Conservation (phyloP, 192 early-diverging fungal species). For the Phycomyces nitens region DNA sequence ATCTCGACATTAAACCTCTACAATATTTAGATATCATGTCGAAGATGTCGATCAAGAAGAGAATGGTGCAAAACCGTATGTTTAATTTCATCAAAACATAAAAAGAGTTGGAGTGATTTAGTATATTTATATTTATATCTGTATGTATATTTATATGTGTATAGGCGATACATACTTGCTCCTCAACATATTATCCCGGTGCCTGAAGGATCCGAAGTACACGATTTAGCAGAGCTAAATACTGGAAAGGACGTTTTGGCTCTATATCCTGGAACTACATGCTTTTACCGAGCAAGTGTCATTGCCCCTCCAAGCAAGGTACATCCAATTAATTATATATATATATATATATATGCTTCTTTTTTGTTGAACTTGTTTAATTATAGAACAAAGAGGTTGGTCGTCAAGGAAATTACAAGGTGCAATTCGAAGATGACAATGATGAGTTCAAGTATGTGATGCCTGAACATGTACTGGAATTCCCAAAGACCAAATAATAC, state of each 20-base stretch:
- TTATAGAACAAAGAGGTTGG: constrained; percentile 31
- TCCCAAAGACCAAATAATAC: constrained; percentile 22
- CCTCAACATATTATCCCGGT: constrained; percentile 47
- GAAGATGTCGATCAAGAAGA: constrained; percentile 57
- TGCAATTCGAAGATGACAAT: constrained; percentile 42
- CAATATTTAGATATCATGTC: constrained; percentile 43
- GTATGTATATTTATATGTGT: constrained; percentile 5
- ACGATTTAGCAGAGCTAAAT: constrained; percentile 35
- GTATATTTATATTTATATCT: too few relatives aligned
- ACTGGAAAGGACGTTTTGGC: constrained; percentile 45
- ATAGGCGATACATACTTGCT: constrained; percentile 45
- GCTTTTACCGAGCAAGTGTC: constrained; percentile 54
- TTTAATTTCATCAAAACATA: background rate
- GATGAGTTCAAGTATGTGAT: constrained; percentile 30
- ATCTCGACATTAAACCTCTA: background rate
- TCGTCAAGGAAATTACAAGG: constrained; percentile 26
- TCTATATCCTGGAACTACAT: constrained; percentile 53
- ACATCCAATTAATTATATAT: background rate
- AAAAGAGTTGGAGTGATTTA: too few relatives aligned
- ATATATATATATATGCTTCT: background rate
- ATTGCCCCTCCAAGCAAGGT: constrained; percentile 48
- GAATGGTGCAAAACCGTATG: constrained; percentile 44
- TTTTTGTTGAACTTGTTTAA: background rate
- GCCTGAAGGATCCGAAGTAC: constrained; percentile 37
- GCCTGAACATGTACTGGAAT: constrained; percentile 29